Base-by-base conservation (phyloP, 1,139 yeast genomes). In the Geotrichum bryndzae region DNA sequence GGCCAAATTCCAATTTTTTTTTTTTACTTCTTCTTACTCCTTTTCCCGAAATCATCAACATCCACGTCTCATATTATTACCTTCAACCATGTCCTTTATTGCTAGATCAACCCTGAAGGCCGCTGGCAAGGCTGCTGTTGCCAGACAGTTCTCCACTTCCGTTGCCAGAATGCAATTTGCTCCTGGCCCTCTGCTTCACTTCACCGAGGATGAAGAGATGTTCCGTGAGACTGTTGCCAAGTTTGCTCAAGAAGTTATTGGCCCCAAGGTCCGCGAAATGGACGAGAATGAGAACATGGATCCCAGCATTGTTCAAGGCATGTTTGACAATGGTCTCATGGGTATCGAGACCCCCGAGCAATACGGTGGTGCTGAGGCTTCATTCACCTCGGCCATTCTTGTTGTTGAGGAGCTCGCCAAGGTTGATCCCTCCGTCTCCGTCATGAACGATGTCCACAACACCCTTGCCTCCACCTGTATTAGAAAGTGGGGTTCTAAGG, bases 331-430 rank as follows among this genome's bases (percentile, higher is more conserved):
- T 48, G 80, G 80, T 3, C 71, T 78, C 46, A 78, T 78, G 81
- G 81, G 76, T 27, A 74, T 78, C 58, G 81, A 78, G 67, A 78
- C 80, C 11, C 79, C 80, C 11, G 79, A 77, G 64, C 79, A 77
- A 66, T 69, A 70, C 29, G 81, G 81, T 29, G 81, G 81, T 41
- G 80, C 80, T 15, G 80, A 79, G 23, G 81, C 80, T 13, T 70
- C 76, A 35, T 78, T 78, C 68, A 78, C 80, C 15, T 74, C 79
- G 6, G 81, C 81, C 13, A 77, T 78, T 60, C 66, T 78, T 15
- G 79, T 76, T 10, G 79, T 78, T 13, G 81, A 78, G 65, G 81
- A 78, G 66, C 73, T 78, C 41, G 80, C 81, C 63, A 76, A 76
- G 67, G 79, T 76, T 50, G 81, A 78, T 59, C 79, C 81, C 3